These are phyloP conservation scores for Bipolaris bicolor DNA, from an alignment of 2,329 filamentous ascomycete genomes.

Conservation along the genomic window DNA sequence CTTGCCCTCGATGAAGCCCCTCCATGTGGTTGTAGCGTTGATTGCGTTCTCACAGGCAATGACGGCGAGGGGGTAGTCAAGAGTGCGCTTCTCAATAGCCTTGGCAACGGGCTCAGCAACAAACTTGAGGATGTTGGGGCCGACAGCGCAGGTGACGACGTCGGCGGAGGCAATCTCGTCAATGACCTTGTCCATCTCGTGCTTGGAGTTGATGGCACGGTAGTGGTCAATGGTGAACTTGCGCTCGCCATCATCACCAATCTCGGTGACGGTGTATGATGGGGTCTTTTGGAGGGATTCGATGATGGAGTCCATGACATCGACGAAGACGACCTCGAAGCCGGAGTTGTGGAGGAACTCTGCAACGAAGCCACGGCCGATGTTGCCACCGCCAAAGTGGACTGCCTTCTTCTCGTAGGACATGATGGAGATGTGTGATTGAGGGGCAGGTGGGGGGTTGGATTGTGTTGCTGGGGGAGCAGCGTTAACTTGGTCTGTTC, in stretches of 20 bases:
- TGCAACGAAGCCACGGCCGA: constrained; percentile 57
- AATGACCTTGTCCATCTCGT: constrained; percentile 79
- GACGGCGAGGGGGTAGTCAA: constrained; percentile 75
- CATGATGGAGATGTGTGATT: constrained; percentile 32
- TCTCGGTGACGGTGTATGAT: constrained; percentile 91
- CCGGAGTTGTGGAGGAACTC: constrained; percentile 88
- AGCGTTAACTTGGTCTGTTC: constrained; percentile 25
- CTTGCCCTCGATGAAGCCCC: constrained; percentile 77
- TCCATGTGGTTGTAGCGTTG: constrained; percentile 87
- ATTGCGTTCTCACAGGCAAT: constrained; percentile 99
- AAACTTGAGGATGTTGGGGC: constrained; percentile 94
- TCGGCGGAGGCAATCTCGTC: constrained; percentile 87
- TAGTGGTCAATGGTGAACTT: constrained; percentile 91
- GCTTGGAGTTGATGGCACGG: constrained; percentile 93
- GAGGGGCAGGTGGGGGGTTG: constrained; percentile 11
- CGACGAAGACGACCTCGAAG: constrained; percentile 95
- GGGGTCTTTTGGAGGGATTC: constrained; percentile 74
- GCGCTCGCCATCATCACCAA: constrained; percentile 80
- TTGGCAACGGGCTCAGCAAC: constrained; percentile 95
- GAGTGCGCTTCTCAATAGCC: constrained; percentile 79
- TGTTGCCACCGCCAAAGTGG: constrained; percentile 62
- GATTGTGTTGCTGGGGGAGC: constrained; percentile 7
- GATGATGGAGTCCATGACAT: constrained; percentile 87
- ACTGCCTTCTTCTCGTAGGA: constrained; percentile 56
- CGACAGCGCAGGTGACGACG: constrained; percentile 94